phyloP scores from a whole-genome alignment of 179 eudicot species.

The Spergularia azorica region DNA sequence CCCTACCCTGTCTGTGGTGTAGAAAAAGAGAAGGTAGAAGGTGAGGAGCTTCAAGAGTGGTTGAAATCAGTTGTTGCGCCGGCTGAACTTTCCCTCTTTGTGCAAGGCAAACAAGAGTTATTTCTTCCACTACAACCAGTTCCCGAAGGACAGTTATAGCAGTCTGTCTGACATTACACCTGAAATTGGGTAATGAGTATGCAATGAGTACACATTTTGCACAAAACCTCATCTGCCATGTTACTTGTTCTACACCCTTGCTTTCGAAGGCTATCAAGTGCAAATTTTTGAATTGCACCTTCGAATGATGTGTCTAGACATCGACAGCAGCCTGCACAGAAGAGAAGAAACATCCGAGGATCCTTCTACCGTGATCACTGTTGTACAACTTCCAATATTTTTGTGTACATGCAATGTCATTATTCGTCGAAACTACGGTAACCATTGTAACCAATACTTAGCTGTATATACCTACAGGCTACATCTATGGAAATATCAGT shows the following conservation, averaged over 20 bases:
- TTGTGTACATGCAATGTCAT: slow-evolving; percentile 33
- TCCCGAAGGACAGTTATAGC: slow-evolving; percentile 30
- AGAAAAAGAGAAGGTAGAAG: slow-evolving; percentile 95
- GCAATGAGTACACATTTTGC: background rate
- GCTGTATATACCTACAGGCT: slow-evolving; percentile 26
- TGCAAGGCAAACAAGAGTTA: slow-evolving; percentile 63
- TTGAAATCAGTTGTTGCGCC: slow-evolving; percentile 89
- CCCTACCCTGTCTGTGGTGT: slow-evolving; percentile 14
- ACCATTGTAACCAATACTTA: slow-evolving; percentile 28
- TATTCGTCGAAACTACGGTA: slow-evolving; percentile 16
- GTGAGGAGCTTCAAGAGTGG: slow-evolving; percentile 88
- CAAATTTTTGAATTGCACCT: slow-evolving; percentile 10
- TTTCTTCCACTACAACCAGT: slow-evolving; percentile 54
- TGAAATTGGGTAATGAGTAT: background rate
- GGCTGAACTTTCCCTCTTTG: slow-evolving; percentile 70
- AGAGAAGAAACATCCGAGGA: slow-evolving; percentile 11
- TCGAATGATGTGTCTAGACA: background rate
- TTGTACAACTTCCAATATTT: slow-evolving; percentile 28
- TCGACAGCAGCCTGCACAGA: background rate
- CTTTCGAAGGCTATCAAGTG: slow-evolving; percentile 16
- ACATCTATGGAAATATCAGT: slow-evolving; percentile 30
- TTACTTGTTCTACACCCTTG: slow-evolving; percentile 7
- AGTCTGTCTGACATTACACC: background rate
- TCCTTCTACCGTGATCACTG: slow-evolving; percentile 16
- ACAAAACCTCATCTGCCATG: slow-evolving; percentile 2